Evolutionary conservation across 805 yeast genomes (phyloP), one percentile per base, ranked within the genome.

Genomic region (Cyberlindnera xishuangbannaensis): DNA sequence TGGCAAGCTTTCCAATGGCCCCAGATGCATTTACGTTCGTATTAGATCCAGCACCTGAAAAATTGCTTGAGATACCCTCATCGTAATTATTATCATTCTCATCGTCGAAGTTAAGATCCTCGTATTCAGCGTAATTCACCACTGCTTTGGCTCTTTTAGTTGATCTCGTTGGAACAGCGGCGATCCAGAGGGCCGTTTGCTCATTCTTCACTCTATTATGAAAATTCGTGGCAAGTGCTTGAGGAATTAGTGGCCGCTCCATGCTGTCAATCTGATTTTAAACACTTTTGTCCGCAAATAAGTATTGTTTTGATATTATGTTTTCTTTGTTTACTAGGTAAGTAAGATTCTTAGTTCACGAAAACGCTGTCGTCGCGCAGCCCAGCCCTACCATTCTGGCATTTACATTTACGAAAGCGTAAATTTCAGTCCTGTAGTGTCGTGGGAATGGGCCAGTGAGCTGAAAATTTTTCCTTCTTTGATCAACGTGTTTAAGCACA

Each of bases 51-150:
- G 26, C 24, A 5, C 31, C 18, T 10, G 40, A n/a, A 9, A 36
- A 28, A 5, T 15, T 9, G 13, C 28, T 15, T 3, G 31, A 5
- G 21, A 37, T 18, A 1, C 34, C 37, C 5, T 51, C 56, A 1
- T 44, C 49, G 24, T 47, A 42, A 13, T 30, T 32, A 3, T 34
- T 54, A 32, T 61, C 73, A 33, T 69, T 75, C 20, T 68, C 74
- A 37, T 69, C 73, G 39, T 68, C 73, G 34, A 64, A 75, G 36
- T 71, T 70, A 43, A 78, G 78, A 31, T 73, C 76, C 41, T 84
- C 95, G 39, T 76, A 69, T 53, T 86, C 96, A 0, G 95, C 92
- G 51, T 87, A 87, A 53, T 83, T 84, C 32, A 84, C 75, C 30
- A 77, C 80, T 24, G 71, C 71, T 27, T 74, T 63, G 9, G 84